phyloP scores from a whole-genome alignment of 108 stramenopile species.

The Skeletonema tropicum region DNA sequence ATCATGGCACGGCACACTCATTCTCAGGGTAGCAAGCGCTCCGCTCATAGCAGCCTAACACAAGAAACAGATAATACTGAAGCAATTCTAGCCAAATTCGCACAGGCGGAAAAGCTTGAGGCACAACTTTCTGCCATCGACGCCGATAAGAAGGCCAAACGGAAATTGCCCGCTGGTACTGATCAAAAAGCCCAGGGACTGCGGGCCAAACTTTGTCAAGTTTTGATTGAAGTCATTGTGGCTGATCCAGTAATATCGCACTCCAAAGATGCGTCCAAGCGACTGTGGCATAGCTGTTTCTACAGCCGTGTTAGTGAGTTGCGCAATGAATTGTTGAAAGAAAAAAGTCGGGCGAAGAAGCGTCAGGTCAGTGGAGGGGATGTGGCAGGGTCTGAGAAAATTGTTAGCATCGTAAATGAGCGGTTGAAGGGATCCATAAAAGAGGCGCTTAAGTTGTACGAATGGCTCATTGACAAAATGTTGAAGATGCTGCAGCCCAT shows the following conservation, averaged over 20 bases:
- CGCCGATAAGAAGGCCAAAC: slow-evolving; percentile 11
- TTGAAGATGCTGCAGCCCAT: slow-evolving; percentile 36
- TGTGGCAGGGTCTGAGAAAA: slow-evolving; percentile 10
- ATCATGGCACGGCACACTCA: slow-evolving; percentile 5
- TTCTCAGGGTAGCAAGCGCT: slow-evolving; percentile 6
- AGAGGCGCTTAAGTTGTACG: slow-evolving; percentile 73
- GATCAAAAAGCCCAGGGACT: slow-evolving; percentile 39
- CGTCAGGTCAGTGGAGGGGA: slow-evolving; percentile 16
- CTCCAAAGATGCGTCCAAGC: slow-evolving; percentile 51
- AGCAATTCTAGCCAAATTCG: slow-evolving; percentile 28
- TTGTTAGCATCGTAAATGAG: slow-evolving; percentile 32
- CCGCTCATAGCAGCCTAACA: neutral
- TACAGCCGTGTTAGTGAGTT: slow-evolving; percentile 65
- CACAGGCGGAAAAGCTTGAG: slow-evolving; percentile 28
- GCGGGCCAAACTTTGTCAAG: slow-evolving; percentile 65
- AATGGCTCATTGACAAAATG: slow-evolving; percentile 65
- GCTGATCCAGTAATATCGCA: slow-evolving; percentile 53
- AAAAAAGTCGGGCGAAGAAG: slow-evolving; percentile 47
- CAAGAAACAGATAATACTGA: slow-evolving; percentile 26
- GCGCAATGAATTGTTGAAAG: slow-evolving; percentile 48
- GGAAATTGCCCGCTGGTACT: neutral
- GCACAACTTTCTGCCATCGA: slow-evolving; percentile 12
- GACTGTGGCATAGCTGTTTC: slow-evolving; percentile 82
- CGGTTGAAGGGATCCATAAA: slow-evolving; percentile 54
- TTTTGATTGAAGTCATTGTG: slow-evolving; percentile 68